Conservation (phyloP, 805 yeast genomes). For the Wickerhamiella dianesei region DNA sequence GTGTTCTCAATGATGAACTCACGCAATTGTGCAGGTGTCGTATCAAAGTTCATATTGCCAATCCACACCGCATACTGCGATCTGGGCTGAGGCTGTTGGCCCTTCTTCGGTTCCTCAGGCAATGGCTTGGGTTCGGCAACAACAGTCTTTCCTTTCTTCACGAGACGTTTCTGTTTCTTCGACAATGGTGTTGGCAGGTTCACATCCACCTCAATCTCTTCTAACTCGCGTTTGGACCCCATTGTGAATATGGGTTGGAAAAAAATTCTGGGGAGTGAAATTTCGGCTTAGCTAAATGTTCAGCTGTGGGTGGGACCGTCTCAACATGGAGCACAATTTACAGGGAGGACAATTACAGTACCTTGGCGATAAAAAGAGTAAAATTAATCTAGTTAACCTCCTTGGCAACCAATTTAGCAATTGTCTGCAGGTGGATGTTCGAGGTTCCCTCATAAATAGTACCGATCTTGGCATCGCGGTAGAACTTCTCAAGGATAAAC, state of each 20-base stretch:
- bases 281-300: not conserved
- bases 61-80: constrained; percentile 67
- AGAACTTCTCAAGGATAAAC: constrained; percentile 31
- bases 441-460: constrained; percentile 34
- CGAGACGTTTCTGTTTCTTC: constrained; percentile 75
- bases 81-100: constrained; percentile 14
- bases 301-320: too few species aligned
- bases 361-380: not conserved
- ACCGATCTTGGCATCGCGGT: constrained; percentile 33
- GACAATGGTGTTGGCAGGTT: constrained; percentile 67
- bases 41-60: constrained; percentile 80
- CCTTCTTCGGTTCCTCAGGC: constrained; percentile 21
- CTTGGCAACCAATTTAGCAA: constrained; percentile 30
- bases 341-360: too few species aligned
- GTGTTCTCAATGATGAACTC: constrained; percentile 48
- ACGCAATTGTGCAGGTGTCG: constrained; percentile 58
- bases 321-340: too few species aligned
- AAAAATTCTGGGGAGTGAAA: not conserved
- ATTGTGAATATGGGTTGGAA: constrained; percentile 1
- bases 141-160: constrained; percentile 44
- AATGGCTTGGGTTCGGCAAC: constrained; percentile 21
- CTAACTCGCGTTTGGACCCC: constrained; percentile 20
- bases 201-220: constrained; percentile 31
- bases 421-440: constrained; percentile 32
- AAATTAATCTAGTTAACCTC: constrained; percentile 13